Evolutionary conservation across 1,284 basidiomycete species (phyloP).

Genomic region (Microbotryum scabiosae): DNA sequence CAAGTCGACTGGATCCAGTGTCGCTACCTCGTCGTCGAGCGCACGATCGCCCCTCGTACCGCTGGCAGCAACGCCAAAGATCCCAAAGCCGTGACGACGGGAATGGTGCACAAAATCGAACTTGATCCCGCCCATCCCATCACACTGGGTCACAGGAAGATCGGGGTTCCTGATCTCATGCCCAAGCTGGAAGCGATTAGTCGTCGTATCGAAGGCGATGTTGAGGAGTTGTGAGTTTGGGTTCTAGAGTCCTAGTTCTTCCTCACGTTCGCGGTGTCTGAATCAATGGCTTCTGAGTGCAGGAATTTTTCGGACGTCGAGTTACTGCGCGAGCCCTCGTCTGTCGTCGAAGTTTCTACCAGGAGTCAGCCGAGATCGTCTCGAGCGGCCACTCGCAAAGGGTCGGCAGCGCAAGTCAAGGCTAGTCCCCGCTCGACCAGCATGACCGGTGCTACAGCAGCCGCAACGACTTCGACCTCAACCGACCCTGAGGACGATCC

Average conservation of each 20-base stretch:
- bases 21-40: conserved; percentile 14
- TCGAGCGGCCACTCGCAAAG: not conserved
- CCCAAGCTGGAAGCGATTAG: conserved; percentile 26
- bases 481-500: not conserved
- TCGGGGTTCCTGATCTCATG: conserved; percentile 23
- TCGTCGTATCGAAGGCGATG: not conserved
- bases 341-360: not conserved
- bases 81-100: no score
- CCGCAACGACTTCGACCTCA: not conserved
- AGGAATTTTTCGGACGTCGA: conserved; percentile 21
- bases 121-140: conserved; percentile 22
- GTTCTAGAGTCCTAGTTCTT: not conserved
- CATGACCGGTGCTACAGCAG: not conserved
- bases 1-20: conserved; percentile 27
- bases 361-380: not conserved
- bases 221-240: conserved; percentile 14
- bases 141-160: not conserved
- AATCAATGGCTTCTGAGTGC: not conserved
- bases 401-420: not conserved
- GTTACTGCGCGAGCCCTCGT: conserved; percentile 14
- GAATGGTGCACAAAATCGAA: not conserved
- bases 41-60: not conserved
- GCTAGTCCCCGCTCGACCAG: not conserved
- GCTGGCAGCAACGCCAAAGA: no score
- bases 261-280: not conserved